Conservation (phyloP, 225 moss, liverwort and hornwort species). For the Ulota crispa region DNA sequence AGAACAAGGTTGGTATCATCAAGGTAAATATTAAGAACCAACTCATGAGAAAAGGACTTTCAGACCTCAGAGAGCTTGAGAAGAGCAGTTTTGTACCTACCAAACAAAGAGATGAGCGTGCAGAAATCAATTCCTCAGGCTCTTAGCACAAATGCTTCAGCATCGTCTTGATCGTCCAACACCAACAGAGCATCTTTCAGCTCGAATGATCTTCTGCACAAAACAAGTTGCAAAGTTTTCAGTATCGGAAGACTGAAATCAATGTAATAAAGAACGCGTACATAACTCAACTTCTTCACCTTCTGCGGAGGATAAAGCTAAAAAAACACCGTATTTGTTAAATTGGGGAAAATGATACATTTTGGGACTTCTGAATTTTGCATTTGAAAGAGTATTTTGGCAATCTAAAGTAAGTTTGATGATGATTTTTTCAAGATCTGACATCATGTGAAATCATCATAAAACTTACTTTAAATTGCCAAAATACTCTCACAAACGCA, state of each 20-base stretch:
- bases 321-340: not conserved
- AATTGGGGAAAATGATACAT: too few relatives aligned
- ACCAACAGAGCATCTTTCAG: not conserved
- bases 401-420: too few relatives aligned
- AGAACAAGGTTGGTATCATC: too few relatives aligned
- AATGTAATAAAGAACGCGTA: not conserved
- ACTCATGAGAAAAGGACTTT: too few relatives aligned
- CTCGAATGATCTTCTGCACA: slow-evolving; percentile 16
- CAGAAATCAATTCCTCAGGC: not conserved
- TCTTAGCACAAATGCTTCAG: not conserved
- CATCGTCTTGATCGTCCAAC: not conserved
- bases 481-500: too few relatives aligned
- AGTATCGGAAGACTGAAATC: not conserved
- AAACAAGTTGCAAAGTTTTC: not conserved
- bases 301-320: not conserved
- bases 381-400: too few relatives aligned
- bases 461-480: too few relatives aligned
- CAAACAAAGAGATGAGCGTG: not conserved
- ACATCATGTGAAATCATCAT: too few relatives aligned
- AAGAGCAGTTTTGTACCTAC: slow-evolving; percentile 10
- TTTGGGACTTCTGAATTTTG: too few relatives aligned
- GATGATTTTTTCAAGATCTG: too few relatives aligned
- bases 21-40: too few relatives aligned
- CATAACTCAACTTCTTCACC: not conserved
- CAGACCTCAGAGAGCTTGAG: too few relatives aligned